A percentile compares a stretch with the other conserved stretches of the same genome.
Evolutionary conservation across 1,139 yeast species (phyloP).

Genomic region (Nakaseomyces nivariensis): DNA sequence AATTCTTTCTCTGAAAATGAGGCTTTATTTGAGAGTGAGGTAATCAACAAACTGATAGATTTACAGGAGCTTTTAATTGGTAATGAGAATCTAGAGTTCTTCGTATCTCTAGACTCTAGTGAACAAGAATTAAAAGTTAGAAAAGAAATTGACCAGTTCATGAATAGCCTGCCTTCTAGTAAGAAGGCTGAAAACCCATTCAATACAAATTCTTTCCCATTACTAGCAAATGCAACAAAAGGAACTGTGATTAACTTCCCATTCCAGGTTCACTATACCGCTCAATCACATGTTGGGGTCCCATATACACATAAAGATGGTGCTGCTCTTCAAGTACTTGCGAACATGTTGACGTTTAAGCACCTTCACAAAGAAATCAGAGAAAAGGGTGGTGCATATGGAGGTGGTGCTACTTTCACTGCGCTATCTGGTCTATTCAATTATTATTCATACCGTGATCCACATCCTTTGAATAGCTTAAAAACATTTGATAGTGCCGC

Average conservation of each 20-base stretch:
- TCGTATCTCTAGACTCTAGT: constrained; percentile 48
- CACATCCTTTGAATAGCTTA: constrained; percentile 67
- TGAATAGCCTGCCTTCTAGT: constrained; percentile 17
- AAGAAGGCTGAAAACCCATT: constrained; percentile 2
- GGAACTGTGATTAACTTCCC: constrained; percentile 61
- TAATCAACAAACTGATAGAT: constrained; percentile 54
- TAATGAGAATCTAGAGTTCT: constrained; percentile 39
- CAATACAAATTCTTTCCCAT: constrained; percentile 7
- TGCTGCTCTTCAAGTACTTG: constrained; percentile 72
- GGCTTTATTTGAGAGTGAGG: constrained; percentile 39
- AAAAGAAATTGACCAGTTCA: constrained; percentile 25
- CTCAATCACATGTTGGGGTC: constrained; percentile 60
- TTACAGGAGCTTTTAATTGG: constrained; percentile 41
- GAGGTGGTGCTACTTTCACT: constrained; percentile 84
- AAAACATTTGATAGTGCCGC: constrained; percentile 52
- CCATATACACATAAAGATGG: constrained; percentile 64
- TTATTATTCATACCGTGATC: constrained; percentile 89
- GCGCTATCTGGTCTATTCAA: constrained; percentile 74
- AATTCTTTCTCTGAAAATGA: constrained; percentile 48
- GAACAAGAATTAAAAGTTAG: constrained; percentile 22
- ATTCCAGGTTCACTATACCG: constrained; percentile 80
- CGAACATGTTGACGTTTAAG: constrained; percentile 74
- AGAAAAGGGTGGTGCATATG: constrained; percentile 96
- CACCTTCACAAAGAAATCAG: constrained; percentile 82
- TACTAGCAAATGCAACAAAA: constrained; percentile 12